These are phyloP conservation scores for Arthrobotrys sinensis DNA, from an alignment of 2,329 filamentous ascomycete genomes.

Conservation along the genomic window DNA sequence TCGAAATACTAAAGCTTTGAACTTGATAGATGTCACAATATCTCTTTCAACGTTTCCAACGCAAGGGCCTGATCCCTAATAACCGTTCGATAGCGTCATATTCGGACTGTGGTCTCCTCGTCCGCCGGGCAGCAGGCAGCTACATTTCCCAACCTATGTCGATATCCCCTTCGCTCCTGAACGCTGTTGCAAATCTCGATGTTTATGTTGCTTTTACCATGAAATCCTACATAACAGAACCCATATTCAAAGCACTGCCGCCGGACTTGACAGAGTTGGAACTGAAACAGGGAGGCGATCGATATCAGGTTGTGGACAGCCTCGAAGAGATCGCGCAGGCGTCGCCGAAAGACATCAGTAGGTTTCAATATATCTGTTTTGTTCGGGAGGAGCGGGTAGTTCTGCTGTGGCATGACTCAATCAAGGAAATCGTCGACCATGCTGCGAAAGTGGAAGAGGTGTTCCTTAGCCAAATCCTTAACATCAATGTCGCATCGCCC, in stretches of 20 bases:
- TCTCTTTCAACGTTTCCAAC: constrained; percentile 56
- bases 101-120: constrained; percentile 40
- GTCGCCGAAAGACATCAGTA: constrained; percentile 68
- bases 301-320: constrained; percentile 70
- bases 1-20: neutral
- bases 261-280: constrained; percentile 69
- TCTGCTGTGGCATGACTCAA: constrained; percentile 69
- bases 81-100: constrained; percentile 11
- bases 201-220: constrained; percentile 71
- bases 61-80: constrained; percentile 49
- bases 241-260: constrained; percentile 68
- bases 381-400: constrained; percentile 68
- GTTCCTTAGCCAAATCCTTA: constrained; percentile 57
- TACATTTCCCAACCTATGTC: constrained; percentile 69
- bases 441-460: constrained; percentile 65
- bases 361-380: constrained; percentile 69
- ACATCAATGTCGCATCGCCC: constrained; percentile 37
- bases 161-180: constrained; percentile 67
- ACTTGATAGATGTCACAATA: constrained; percentile 49
- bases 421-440: constrained; percentile 68
- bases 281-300: constrained; percentile 68
- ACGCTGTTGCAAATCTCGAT: constrained; percentile 69
- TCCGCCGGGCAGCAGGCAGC: constrained; percentile 64
- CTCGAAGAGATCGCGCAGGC: constrained; percentile 67
- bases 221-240: constrained; percentile 70